Base-by-base conservation (phyloP, 2,329 filamentous ascomycete genomes). In the Moelleriella libera region DNA sequence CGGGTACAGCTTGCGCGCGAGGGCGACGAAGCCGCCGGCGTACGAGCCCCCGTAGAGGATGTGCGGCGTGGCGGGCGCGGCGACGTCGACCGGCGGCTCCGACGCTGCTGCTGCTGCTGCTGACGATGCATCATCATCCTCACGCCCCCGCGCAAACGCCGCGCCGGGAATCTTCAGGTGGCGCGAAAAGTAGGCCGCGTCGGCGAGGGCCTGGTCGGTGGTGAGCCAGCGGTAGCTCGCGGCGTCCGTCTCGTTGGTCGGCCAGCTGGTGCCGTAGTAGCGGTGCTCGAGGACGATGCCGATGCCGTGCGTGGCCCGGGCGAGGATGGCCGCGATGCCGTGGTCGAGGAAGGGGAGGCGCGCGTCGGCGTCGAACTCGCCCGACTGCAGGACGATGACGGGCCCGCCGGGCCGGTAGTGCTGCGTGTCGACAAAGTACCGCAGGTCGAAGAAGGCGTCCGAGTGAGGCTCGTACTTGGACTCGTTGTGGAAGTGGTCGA, bases 401-500 rank as follows among this genome's bases (percentile, higher is more conserved):
- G 88, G 88, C 0, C 88, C 88, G 10, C 88, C 88, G 0, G 75
- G 67, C 59, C 80, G 73, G 66, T 94, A 94, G 66, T 85, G 74
- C 43, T 74, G 75, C 1, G 81, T 78, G 58, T 94, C 87, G 55
- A 90, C 88, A 83, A 83, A 94, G 68, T 92, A 94, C 9, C 86
- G 77, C 44, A 90, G 68, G 28, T 77, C 64, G 62, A 88, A 94
- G 1, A 66, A 75, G 30, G 63, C 81, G 54, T 83, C 68, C 7
- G 74, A 78, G 62, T 94, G 87, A 37, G 88, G 86, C 60, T 82
- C 84, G 59, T 94, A 94, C 45, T 71, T 68, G 2, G 79, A 76
- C 47, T 88, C 82, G 57, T 90, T 87, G 64, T 85, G 85, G 66
- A 92, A 94, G 59, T 92, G 85, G 62, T 94, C 87, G 34, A 94